Evolutionary conservation across 179 eudicot genomes (phyloP).

Genomic region (Spergularia azorica): DNA sequence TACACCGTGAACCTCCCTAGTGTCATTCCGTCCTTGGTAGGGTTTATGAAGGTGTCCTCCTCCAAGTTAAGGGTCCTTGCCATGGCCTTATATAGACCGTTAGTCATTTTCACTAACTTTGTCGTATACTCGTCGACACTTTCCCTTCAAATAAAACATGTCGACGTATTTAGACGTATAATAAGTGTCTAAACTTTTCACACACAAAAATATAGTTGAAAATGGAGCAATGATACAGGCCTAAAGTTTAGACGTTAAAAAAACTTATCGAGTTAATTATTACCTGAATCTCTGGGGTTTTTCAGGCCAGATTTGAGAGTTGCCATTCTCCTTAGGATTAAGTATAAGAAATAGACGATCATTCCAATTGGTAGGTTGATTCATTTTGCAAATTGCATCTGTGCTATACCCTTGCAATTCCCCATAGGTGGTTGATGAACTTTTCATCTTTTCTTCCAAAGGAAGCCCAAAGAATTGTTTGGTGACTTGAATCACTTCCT

Average conservation of each 20-base stretch:
- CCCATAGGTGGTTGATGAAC: background rate
- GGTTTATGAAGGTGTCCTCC: conserved; percentile 19
- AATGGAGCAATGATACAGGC: too few species aligned
- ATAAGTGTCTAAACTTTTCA: too few species aligned
- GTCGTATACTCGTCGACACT: conserved; percentile 5
- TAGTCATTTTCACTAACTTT: background rate
- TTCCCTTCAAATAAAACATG: background rate
- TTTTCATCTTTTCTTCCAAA: conserved; percentile 12
- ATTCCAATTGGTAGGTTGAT: conserved; percentile 11
- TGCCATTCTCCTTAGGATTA: conserved; percentile 8
- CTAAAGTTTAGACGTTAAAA: too few species aligned
- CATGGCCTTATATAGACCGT: conserved; percentile 10
- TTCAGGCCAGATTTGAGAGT: conserved; percentile 9
- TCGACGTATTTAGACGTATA: background rate
- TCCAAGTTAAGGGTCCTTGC: conserved; percentile 15
- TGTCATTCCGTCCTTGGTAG: conserved; percentile 1
- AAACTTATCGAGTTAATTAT: background rate
- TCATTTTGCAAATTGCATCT: conserved; percentile 11
- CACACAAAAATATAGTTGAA: too few species aligned
- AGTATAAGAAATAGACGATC: conserved; percentile 20
- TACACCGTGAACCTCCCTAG: conserved; percentile 15
- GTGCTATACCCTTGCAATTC: conserved; percentile 20
- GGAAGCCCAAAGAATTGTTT: conserved; percentile 22
- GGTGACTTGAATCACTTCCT: conserved; percentile 17
- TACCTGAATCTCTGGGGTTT: conserved; percentile 15